Evolutionary conservation across 2,329 filamentous ascomycete genomes (phyloP).

Genomic region (Colletotrichum sidae): DNA sequence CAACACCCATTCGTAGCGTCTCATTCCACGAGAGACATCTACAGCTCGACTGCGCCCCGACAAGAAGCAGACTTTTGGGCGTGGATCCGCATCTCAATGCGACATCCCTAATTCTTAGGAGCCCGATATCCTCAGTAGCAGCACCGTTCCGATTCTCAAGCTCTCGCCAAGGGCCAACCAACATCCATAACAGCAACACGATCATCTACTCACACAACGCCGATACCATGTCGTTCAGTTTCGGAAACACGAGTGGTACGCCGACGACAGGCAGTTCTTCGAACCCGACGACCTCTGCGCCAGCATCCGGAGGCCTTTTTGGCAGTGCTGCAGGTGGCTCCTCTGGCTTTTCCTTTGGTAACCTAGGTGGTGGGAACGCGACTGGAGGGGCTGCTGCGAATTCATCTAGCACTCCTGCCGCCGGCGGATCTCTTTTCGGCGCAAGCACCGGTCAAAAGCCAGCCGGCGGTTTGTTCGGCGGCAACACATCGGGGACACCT

Average conservation of each 20-base stretch:
- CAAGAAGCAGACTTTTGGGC: not conserved
- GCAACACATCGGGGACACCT: constrained; percentile 39
- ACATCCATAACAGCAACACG: constrained; percentile 15
- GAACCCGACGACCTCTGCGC: constrained; percentile 47
- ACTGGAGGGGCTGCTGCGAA: constrained; percentile 37
- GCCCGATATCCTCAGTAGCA: constrained; percentile 3
- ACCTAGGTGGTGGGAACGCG: constrained; percentile 36
- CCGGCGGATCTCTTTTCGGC: constrained; percentile 47
- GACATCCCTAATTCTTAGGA: constrained; percentile 19
- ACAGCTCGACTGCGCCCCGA: not conserved
- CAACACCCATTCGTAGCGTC: constrained; percentile 7
- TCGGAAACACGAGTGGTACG: constrained; percentile 48
- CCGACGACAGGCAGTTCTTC: constrained; percentile 38
- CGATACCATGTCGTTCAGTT: constrained; percentile 53
- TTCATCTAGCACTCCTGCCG: constrained; percentile 45
- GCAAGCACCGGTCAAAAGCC: constrained; percentile 42
- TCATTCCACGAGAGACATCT: not conserved
- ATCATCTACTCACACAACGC: constrained; percentile 6
- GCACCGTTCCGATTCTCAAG: constrained; percentile 17
- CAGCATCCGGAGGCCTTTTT: constrained; percentile 56
- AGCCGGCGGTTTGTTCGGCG: constrained; percentile 42
- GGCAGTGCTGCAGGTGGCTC: constrained; percentile 45
- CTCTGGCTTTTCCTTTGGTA: constrained; percentile 57
- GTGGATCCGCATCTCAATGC: constrained; percentile 30
- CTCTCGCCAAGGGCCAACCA: constrained; percentile 11